A percentile compares a stretch with the other conserved stretches of the same genome.
phyloP scores from a whole-genome alignment of 1,284 basidiomycete genomes.

The Xerocomus cyaneibrunnescens region DNA sequence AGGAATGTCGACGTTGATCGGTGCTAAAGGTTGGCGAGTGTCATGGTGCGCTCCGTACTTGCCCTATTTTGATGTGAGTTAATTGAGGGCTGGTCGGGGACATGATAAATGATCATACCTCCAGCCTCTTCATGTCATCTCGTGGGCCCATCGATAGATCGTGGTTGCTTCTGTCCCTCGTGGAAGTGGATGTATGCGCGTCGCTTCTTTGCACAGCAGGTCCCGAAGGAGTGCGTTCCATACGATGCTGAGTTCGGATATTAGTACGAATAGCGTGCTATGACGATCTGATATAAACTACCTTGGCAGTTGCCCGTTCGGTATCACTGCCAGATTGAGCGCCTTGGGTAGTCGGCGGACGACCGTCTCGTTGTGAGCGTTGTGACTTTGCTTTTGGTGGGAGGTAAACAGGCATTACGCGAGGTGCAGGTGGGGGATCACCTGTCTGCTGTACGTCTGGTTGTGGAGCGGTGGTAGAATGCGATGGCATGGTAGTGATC shows the following conservation, averaged over 20 bases:
- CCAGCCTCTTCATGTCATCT: constrained; percentile 29
- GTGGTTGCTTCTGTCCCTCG: constrained; percentile 32
- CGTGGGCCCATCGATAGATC: constrained; percentile 21
- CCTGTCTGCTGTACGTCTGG: constrained; percentile 27
- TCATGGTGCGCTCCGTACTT: constrained; percentile 27
- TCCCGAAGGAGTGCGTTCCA: constrained; percentile 34
- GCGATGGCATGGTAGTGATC: constrained; percentile 20
- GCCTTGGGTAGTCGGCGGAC: constrained; percentile 27
- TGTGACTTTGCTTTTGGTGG: constrained; percentile 37
- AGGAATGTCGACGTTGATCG: constrained; percentile 34
- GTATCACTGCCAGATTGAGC: constrained; percentile 37
- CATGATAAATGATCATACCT: constrained; percentile 22
- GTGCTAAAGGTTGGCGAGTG: constrained; percentile 29
- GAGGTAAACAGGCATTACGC: constrained; percentile 39
- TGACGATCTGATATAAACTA: constrained; percentile 22
- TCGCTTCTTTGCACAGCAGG: constrained; percentile 36
- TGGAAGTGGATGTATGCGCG: constrained; percentile 20
- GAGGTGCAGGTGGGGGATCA: constrained; percentile 38
- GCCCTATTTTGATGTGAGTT: constrained; percentile 16
- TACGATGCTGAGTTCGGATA: constrained; percentile 30
- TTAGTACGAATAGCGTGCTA: constrained; percentile 19
- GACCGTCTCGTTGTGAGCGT: constrained; percentile 32
- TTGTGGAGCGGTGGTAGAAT: constrained; percentile 22
- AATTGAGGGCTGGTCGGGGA: not conserved
- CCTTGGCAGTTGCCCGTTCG: constrained; percentile 27